Evolutionary conservation across 208 protist genomes (phyloP).

Genomic region (Leishmania lainsoni): DNA sequence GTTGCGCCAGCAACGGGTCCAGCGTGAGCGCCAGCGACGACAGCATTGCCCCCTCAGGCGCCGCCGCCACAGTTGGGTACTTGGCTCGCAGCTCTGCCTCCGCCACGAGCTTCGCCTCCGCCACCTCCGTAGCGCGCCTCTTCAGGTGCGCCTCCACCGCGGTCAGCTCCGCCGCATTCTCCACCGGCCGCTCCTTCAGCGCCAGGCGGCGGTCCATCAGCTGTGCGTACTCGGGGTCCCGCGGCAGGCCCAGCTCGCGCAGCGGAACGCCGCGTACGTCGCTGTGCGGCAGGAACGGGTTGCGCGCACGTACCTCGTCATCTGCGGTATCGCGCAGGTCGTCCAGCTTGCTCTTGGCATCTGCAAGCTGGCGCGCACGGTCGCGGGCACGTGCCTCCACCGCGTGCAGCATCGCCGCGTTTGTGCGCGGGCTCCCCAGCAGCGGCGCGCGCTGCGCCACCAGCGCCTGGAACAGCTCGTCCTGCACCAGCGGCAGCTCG

Average conservation of each 20-base stretch:
- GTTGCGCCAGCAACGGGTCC: conserved; percentile 32
- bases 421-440: no score
- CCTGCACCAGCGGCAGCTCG: no score
- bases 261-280: conserved; percentile 45
- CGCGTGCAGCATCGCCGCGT: no score
- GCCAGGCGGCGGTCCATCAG: conserved; percentile 35
- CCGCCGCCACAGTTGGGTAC: conserved; percentile 14
- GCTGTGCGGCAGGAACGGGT: no score
- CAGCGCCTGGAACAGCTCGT: no score
- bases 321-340: no score
- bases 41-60: conserved; percentile 23
- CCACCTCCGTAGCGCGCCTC: conserved; percentile 29
- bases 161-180: conserved; percentile 21
- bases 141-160: conserved; percentile 27
- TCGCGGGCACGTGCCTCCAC: no score
- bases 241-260: conserved; percentile 40
- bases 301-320: no score
- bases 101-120: conserved; percentile 25
- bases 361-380: no score
- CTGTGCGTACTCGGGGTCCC: conserved; percentile 19
- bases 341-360: no score
- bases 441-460: no score
- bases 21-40: conserved; percentile 32
- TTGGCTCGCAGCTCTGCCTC: conserved; percentile 16
- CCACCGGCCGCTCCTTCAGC: conserved; percentile 35